phyloP scores from a whole-genome alignment of 2,329 filamentous ascomycete species.

The Aspergillus novoparasiticus region DNA sequence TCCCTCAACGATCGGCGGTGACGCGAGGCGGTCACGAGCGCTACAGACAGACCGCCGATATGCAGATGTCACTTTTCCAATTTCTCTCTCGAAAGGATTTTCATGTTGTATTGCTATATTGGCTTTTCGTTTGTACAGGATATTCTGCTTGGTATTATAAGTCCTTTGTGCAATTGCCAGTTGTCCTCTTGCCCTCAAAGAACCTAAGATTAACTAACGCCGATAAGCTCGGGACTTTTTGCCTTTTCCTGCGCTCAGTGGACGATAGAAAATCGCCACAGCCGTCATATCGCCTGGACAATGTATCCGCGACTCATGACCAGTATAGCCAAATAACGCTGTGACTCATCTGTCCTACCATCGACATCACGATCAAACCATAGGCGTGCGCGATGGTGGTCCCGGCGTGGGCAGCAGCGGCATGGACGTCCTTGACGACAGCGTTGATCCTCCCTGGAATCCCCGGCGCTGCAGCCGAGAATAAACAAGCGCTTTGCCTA shows the following conservation, averaged over 20 bases:
- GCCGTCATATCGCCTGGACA: neutral
- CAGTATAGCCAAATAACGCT: neutral
- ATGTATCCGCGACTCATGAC: neutral
- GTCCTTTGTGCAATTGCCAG: neutral
- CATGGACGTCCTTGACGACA: constrained; percentile 15
- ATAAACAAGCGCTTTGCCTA: constrained; percentile 23
- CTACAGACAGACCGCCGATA: neutral
- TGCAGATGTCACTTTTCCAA: neutral
- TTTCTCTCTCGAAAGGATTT: neutral
- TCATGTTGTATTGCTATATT: neutral
- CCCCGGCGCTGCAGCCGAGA: constrained; percentile 13
- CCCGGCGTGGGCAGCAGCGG: constrained; percentile 14
- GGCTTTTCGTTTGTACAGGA: no score
- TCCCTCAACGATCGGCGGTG: neutral
- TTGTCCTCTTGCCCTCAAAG: neutral
- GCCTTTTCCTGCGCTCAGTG: neutral
- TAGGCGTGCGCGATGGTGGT: constrained; percentile 10
- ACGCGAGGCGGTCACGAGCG: constrained; percentile 8
- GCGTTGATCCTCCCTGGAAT: constrained; percentile 14
- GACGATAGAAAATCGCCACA: neutral
- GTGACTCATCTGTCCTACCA: neutral
- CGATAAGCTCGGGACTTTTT: neutral
- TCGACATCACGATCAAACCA: neutral
- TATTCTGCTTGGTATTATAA: neutral
- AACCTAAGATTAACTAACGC: neutral